Evolutionary conservation across 345 rosid genomes (phyloP), one percentile per base, ranked within the genome.

Genomic region (Pugionium cornutum): DNA sequence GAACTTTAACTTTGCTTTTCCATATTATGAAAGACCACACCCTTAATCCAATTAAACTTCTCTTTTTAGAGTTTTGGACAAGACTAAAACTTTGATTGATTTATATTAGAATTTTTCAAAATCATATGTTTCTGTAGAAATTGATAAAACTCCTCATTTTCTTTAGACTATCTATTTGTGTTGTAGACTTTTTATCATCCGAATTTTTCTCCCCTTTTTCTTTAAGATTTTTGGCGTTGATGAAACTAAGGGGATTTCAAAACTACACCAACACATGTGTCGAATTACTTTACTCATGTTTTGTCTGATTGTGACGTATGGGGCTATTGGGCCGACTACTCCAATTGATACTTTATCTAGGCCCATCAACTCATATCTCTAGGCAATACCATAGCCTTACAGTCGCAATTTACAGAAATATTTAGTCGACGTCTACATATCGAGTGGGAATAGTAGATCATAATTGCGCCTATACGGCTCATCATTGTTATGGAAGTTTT

Each of bases 1-100:
- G 28, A 61, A 54, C 73, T 74, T 74, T 74, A 67, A 36, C 46
- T 54, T 62, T 67, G 11, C 51, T 62, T 67, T 67, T 67, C 31
- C 45, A 18, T 39, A 42, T 51, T 11, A 58, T 58, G 56, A 66
- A 58, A 44, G 42, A 66, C 53, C 70, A 50, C 50, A 51, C 25
- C 28, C 58, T 65, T 5, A 37, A 39, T 65, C 58, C 73, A 67
- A 61, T 41, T 25, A 60, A 61, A 31, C 33, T 54, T 29, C 39
- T 58, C 29, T 37, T 67, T 63, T 49, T 33, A 5, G 45, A 10
- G n/a, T 64, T 64, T 64, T 49, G 57, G 53, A 65, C 61, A 64
- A 66, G 42, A 53, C 29, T 67, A 42, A 28, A 34, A 59, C 51
- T 64, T 44, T 66, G 40, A 29, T 40, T 10, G 9, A 18, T 71